Evolutionary conservation across 2,329 filamentous ascomycete species (phyloP), one percentile per base, ranked within the genome.

Genomic region (Neofusicoccum cordaticola): DNA sequence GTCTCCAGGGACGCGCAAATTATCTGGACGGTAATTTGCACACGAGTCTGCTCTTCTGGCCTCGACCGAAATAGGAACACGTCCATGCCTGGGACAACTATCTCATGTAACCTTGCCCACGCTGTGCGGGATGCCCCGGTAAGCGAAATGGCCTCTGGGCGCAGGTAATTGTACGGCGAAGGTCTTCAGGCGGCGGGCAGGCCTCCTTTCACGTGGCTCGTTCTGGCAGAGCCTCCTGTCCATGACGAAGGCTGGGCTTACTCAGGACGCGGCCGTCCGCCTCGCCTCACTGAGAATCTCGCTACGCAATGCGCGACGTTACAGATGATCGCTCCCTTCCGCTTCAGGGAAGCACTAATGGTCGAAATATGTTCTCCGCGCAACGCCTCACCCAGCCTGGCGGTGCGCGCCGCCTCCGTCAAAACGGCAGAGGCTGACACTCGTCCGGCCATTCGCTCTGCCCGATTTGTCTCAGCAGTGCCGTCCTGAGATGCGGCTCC

Each of bases 211-310:
- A 60, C 41, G 56, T 60, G 41, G 56, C 41, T 60, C 27, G n/a
- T 47, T 37, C 27, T 47, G 56, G 56, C 42, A 60, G 56, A 60
- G 41, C 41, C 56, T 60, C 56, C 56, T 47, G 42, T 7, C 56
- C 12, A 35, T 45, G 56, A 35, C 56, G 56, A 60, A 35, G 56
- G 56, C 56, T 60, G 56, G 39, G 42, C 56, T 15, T 45, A n/a
- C 37, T 42, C 52, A 42, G 12, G 52, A 41, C 37, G 39, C 56
- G 8, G 42, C 56, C 56, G 56, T 47, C 42, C 56, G 56, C 41
- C 56, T 47, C 56, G 56, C 56, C 56, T 60, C 56, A 60, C 56
- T 47, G 56, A 60, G 56, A 45, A 60, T 60, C 56, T 60, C 56
- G 56, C 56, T 60, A 60, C 56, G 56, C 42, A 47, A 60, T 47